Evolutionary conservation across 129 eudicot species (phyloP), one percentile per base, ranked within the genome.

Genomic region (Tagetes erecta): DNA sequence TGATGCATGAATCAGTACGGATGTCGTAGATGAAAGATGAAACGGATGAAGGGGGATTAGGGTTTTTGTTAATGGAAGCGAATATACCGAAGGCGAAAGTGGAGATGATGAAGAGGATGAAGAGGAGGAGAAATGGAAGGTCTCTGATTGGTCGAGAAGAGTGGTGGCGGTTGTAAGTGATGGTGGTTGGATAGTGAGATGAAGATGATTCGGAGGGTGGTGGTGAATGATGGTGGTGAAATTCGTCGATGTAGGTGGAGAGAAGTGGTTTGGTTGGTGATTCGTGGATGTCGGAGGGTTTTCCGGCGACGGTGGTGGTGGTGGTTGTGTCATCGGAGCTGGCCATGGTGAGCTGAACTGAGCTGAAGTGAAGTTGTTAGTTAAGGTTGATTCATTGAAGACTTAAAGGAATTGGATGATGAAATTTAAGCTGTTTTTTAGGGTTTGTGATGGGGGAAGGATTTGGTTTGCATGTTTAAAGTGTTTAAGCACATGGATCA

Each of bases 11-110:
- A 42, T 86, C 74, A 34, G 94, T 72, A 50, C 64, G 31, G n/a
- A 86, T 46, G 70, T 87, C 82, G 67, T 87, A 92, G 5, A 52
- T 7, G 64, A 82, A 92, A 37, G 91, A 80, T 10, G 92, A 80
- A 56, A 80, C 68, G 64, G 83, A 75, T 51, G 80, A 67, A 36
- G 77, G 77, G 64, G 83, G 76, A 74, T 91, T 86, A 12, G 96
- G 86, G 83, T 91, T 95, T 13, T 67, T 64, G 60, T 88, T 74
- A 73, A 92, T 39, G n/a, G 84, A 80, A 55, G 90, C 86, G n/a
- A 94, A 94, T 52, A 94, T 90, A 40, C 99, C 99, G 40, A 91
- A 91, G 51, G 79, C 91, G 70, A 88, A 94, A 42, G 99, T 91
- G 67, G 80, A 74, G 82, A 91, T 70, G 13, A 80, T 69, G 73